Evolutionary conservation across 257 asterid species (phyloP), one percentile per base, ranked within the genome.

Genomic region (Cinchona pubescens): DNA sequence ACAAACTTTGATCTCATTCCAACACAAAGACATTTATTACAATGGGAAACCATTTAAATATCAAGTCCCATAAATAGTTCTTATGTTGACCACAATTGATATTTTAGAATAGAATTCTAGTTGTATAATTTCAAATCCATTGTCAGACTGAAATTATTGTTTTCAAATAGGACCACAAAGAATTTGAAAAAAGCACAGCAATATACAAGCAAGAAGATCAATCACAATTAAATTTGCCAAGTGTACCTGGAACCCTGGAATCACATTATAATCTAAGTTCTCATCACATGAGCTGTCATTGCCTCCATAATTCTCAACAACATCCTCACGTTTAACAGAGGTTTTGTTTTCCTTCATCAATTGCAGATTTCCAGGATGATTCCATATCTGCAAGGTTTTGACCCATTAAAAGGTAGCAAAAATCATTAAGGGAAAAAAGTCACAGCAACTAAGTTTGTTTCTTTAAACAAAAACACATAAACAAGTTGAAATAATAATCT

Each of bases 351-450:
- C 96, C 81, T 88, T 91, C 91, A 86, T 87, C 75, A 94, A 81
- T 87, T 88, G 96, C 87, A 94, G 82, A 81, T 91, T 87, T 66
- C 99, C 99, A 84, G 99, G 99, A 90, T 94, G 99, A 80, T 94
- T 94, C 98, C 98, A 94, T 82, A 94, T 94, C 99, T 94, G 81
- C 79, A 83, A 59, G 79, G 69, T 40, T 40, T 40, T n/a, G 40
- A 15, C 10, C 32, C 46, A 71, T 43, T 63, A 21, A 4, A 49
- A 55, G 45, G 42, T 29, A 32, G 9, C 23, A 19, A 48, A 30
- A 49, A 29, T 48, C 29, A 69, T 4, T 18, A 21, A 32, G 43
- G 49, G 30, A 51, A 5, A 25, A 23, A 70, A 70, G 64, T 70
- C 12, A 29, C 0, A 32, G 58, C 63, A 51, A 51, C 48, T 21